phyloP scores from a whole-genome alignment of 495 filamentous ascomycete genomes.

The Penicillium coprophilum region DNA sequence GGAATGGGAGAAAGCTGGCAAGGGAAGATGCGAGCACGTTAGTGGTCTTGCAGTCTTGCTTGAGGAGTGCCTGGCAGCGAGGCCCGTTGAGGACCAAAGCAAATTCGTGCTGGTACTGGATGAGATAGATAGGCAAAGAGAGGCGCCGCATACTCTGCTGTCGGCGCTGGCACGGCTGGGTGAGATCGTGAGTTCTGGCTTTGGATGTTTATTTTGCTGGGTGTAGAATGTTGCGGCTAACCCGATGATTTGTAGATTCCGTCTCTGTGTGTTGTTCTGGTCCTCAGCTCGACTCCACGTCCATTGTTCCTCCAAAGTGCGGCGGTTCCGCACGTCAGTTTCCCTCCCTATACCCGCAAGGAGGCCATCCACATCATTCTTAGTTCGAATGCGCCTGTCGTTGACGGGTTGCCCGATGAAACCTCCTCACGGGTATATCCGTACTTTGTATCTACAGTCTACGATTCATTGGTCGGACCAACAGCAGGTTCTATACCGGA shows the following conservation, averaged over 20 bases:
- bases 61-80: slow-evolving; percentile 46
- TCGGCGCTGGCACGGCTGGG: slow-evolving; percentile 77
- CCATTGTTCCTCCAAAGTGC: slow-evolving; percentile 69
- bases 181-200: slow-evolving; percentile 60
- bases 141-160: slow-evolving; percentile 75
- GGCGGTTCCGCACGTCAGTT: slow-evolving; percentile 76
- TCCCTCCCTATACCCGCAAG: slow-evolving; percentile 78
- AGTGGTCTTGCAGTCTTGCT: slow-evolving; percentile 71
- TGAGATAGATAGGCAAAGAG: slow-evolving; percentile 84
- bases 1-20: slow-evolving; percentile 44
- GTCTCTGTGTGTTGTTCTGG: slow-evolving; percentile 71
- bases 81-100: slow-evolving; percentile 24
- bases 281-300: slow-evolving; percentile 66
- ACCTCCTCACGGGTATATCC: slow-evolving; percentile 37
- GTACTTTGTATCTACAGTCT: slow-evolving; percentile 44
- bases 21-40: slow-evolving; percentile 72
- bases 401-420: slow-evolving; percentile 34
- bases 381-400: slow-evolving; percentile 37
- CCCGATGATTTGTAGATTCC: slow-evolving; percentile 60
- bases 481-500: slow-evolving; percentile 46
- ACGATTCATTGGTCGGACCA: slow-evolving; percentile 44
- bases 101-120: slow-evolving; percentile 86
- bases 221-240: slow-evolving; percentile 4
- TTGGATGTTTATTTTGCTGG: neutral
- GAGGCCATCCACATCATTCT: slow-evolving; percentile 74